Conservation (phyloP, 164 flowering plant species). For the Liriodendron chinense region DNA sequence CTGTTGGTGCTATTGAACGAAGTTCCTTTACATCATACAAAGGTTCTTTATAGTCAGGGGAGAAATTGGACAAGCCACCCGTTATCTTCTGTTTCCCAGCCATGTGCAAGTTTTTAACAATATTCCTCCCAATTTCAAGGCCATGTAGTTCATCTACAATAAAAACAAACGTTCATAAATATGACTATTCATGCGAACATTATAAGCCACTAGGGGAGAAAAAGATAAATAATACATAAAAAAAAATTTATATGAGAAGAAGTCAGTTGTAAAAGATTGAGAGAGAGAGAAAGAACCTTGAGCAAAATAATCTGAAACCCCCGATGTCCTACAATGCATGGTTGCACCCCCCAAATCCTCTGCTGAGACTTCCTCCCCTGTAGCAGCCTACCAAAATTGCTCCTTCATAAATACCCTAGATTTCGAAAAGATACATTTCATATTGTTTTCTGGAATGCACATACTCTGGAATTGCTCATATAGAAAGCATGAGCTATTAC, state of each 20-base stretch:
- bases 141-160: slow-evolving; percentile 89
- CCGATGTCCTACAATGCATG: slow-evolving; percentile 90
- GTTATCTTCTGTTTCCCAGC: slow-evolving; percentile 52
- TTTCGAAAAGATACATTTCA: slow-evolving; percentile 15
- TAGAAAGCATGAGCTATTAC: background rate
- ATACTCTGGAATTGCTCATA: background rate
- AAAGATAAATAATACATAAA: background rate
- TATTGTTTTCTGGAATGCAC: background rate
- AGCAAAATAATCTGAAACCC: slow-evolving; percentile 95
- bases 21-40: slow-evolving; percentile 84
- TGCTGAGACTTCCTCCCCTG: slow-evolving; percentile 95
- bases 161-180: slow-evolving; percentile 1
- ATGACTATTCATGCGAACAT: background rate
- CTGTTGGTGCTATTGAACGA: slow-evolving; percentile 80
- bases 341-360: slow-evolving; percentile 95
- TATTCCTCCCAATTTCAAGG: slow-evolving; percentile 86
- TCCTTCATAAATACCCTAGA: slow-evolving; percentile 34
- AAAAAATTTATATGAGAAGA: background rate
- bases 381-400: slow-evolving; percentile 80
- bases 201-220: background rate
- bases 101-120: slow-evolving; percentile 85
- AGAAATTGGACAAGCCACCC: slow-evolving; percentile 21
- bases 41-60: slow-evolving; percentile 61
- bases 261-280: background rate
- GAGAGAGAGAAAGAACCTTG: slow-evolving; percentile 48